Conservation (phyloP, 192 early-diverging fungal species). For the Linnemannia zychae region DNA sequence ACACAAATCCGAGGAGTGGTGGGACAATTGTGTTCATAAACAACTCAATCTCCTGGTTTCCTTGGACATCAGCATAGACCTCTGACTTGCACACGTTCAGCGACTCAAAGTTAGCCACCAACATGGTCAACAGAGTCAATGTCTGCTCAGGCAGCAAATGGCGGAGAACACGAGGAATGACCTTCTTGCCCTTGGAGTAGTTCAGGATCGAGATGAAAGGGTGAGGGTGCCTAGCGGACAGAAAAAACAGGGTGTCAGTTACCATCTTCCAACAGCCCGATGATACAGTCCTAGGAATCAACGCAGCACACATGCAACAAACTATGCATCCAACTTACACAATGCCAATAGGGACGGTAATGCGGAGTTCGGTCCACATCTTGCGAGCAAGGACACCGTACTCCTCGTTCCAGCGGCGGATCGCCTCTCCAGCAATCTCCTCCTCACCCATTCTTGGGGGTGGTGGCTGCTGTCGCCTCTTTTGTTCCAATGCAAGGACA, state of each 20-base stretch:
- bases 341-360: slow-evolving; percentile 71
- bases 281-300: neutral
- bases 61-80: slow-evolving; percentile 60
- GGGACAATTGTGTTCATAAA: slow-evolving; percentile 94
- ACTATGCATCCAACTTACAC: slow-evolving; percentile 55
- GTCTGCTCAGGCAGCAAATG: slow-evolving; percentile 84
- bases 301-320: neutral
- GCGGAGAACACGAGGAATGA: slow-evolving; percentile 87
- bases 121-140: slow-evolving; percentile 79
- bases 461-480: slow-evolving; percentile 78
- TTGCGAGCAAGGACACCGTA: slow-evolving; percentile 61
- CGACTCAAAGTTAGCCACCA: slow-evolving; percentile 82
- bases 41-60: slow-evolving; percentile 79
- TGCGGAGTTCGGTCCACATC: slow-evolving; percentile 74
- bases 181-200: slow-evolving; percentile 89
- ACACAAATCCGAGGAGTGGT: slow-evolving; percentile 80
- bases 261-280: neutral
- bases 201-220: slow-evolving; percentile 90
- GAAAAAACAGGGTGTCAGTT: neutral
- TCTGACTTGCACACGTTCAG: slow-evolving; percentile 75
- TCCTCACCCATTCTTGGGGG: slow-evolving; percentile 66
- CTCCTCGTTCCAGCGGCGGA: slow-evolving; percentile 65
- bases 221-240: slow-evolving; percentile 71
- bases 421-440: slow-evolving; percentile 63
- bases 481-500: slow-evolving; percentile 87